Percentiles rank a stretch among this genome's conserved stretches.
phyloP scores from a whole-genome alignment of 2,329 filamentous ascomycete genomes.

The Colletotrichum australisinense region DNA sequence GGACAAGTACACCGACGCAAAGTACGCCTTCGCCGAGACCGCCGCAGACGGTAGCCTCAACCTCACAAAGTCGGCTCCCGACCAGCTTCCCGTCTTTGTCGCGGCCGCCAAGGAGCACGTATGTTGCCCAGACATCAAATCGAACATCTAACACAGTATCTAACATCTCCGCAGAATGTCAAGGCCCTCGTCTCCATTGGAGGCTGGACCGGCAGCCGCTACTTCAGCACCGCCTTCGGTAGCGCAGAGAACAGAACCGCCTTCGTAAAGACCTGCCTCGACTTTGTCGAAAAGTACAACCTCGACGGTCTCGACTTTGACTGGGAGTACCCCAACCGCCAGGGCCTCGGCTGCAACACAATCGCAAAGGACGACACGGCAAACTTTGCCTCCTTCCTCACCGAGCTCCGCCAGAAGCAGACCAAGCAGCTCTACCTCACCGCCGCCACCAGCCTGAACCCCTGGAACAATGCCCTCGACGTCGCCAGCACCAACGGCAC shows the following conservation, averaged over 20 bases:
- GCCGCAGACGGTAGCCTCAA: constrained; percentile 10
- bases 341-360: constrained; percentile 32
- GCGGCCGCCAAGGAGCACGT: constrained; percentile 9
- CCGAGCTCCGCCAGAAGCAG: constrained; percentile 33
- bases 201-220: constrained; percentile 32
- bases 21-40: constrained; percentile 32
- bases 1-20: constrained; percentile 34
- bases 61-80: constrained; percentile 26
- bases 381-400: constrained; percentile 29
- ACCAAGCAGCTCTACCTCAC: constrained; percentile 31
- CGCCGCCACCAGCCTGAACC: constrained; percentile 22
- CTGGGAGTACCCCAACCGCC: constrained; percentile 38
- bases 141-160: background rate
- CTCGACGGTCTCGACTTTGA: constrained; percentile 39
- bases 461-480: constrained; percentile 22
- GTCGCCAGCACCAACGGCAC: constrained; percentile 14
- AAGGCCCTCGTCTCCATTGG: constrained; percentile 31
- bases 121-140: background rate
- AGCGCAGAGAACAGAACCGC: constrained; percentile 38
- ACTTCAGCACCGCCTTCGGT: constrained; percentile 21
- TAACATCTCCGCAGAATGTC: constrained; percentile 5
- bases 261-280: constrained; percentile 37
- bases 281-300: constrained; percentile 36
- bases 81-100: constrained; percentile 27
- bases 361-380: constrained; percentile 29